Conservation (phyloP, 192 early-diverging fungal genomes). For the Anaeromyces robustus region DNA sequence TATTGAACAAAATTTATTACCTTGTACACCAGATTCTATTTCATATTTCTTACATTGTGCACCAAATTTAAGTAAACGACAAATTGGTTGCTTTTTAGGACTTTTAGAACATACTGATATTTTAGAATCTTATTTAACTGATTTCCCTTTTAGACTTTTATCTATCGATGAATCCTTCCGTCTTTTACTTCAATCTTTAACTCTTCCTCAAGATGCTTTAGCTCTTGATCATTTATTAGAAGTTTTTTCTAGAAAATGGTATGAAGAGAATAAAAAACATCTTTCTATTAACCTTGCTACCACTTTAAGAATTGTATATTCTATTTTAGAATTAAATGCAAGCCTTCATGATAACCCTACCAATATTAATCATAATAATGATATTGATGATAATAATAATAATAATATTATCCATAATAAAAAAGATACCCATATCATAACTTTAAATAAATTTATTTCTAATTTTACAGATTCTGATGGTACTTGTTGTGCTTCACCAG, state of each 20-base stretch:
- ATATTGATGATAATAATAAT: too few species aligned
- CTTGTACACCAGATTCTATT: constrained; percentile 38
- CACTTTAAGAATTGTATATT: constrained; percentile 37
- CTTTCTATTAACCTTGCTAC: constrained; percentile 30
- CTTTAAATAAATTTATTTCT: not conserved
- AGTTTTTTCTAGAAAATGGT: constrained; percentile 45
- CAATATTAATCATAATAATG: not conserved
- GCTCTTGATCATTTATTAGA: constrained; percentile 34
- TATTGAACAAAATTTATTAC: constrained; percentile 33
- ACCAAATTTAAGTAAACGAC: constrained; percentile 32
- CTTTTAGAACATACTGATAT: constrained; percentile 34
- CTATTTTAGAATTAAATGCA: constrained; percentile 44
- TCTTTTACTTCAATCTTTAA: constrained; percentile 28
- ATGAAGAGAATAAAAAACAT: constrained; percentile 39
- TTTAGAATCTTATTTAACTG: constrained; percentile 32
- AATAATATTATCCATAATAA: too few species aligned
- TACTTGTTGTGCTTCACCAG: not conserved
- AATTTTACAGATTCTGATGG: not conserved
- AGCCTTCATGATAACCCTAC: constrained; percentile 21
- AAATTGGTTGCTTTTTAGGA: constrained; percentile 38
- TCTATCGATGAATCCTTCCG: constrained; percentile 41
- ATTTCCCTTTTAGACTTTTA: constrained; percentile 33
- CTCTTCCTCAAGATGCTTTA: constrained; percentile 27
- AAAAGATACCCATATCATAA: not conserved
- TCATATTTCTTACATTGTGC: constrained; percentile 52